Conservation (phyloP, 345 rosid genomes). For the Eucalyptus albens region DNA sequence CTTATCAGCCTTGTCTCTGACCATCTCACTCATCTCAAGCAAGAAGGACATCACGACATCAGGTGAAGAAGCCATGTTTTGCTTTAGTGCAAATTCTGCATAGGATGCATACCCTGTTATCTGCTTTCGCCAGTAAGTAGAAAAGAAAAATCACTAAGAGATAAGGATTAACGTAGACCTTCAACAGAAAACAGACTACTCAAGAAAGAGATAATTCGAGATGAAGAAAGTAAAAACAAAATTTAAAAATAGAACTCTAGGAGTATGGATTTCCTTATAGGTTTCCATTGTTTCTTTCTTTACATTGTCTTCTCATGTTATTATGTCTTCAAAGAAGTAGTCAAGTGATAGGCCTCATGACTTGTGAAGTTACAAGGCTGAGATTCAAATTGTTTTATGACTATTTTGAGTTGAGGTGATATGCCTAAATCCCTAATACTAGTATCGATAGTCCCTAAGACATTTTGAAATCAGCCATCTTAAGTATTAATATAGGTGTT, state of each 20-base stretch:
- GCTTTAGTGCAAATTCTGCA: slow-evolving; percentile 58
- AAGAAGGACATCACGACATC: slow-evolving; percentile 66
- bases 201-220: neutral
- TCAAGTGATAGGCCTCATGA: neutral
- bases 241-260: neutral
- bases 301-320: neutral
- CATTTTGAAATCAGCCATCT: neutral
- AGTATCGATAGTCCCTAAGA: neutral
- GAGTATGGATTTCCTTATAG: neutral
- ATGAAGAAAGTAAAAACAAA: neutral
- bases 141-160: neutral
- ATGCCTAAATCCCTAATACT: neutral
- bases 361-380: neutral
- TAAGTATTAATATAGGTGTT: neutral
- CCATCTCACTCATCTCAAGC: slow-evolving; percentile 66
- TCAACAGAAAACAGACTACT: neutral
- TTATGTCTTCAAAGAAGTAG: neutral
- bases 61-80: slow-evolving; percentile 79
- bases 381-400: neutral
- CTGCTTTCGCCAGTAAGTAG: slow-evolving; percentile 15
- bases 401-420: neutral
- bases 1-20: slow-evolving; percentile 72
- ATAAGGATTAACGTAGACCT: neutral
- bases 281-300: neutral
- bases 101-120: slow-evolving; percentile 65